Conservation (phyloP, 805 yeast genomes). For the Kazachstania kunashirensis region DNA sequence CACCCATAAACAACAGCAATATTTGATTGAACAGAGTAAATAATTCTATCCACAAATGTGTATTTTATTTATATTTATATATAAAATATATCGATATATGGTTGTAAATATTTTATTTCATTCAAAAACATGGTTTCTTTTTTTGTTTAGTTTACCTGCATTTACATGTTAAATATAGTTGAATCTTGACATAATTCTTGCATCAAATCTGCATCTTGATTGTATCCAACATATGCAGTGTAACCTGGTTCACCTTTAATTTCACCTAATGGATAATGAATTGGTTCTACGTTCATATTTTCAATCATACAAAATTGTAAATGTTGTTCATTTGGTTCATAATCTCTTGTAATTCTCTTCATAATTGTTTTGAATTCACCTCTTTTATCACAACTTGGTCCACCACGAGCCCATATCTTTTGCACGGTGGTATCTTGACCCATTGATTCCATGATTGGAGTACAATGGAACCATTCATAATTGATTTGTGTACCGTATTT, state of each 20-base stretch:
- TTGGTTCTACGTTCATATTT: slow-evolving; percentile 17
- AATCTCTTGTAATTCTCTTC: slow-evolving; percentile 32
- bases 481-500: slow-evolving; percentile 33
- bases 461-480: slow-evolving; percentile 40
- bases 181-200: slow-evolving; percentile 21
- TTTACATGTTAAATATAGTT: slow-evolving; percentile 22
- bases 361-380: slow-evolving; percentile 34
- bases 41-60: too few relatives aligned
- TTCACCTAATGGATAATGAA: slow-evolving; percentile 28
- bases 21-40: too few relatives aligned
- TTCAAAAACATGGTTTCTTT: too few relatives aligned
- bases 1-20: background rate
- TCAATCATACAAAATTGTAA: slow-evolving; percentile 33
- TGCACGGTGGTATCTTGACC: slow-evolving; percentile 22
- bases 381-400: slow-evolving; percentile 37
- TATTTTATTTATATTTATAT: too few relatives aligned
- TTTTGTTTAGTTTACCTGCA: background rate
- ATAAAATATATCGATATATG: too few relatives aligned
- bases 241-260: slow-evolving; percentile 31
- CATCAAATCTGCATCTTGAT: slow-evolving; percentile 17
- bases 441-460: slow-evolving; percentile 23
- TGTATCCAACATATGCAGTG: slow-evolving; percentile 27
- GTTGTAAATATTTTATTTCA: too few relatives aligned
- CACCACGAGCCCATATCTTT: slow-evolving; percentile 32
- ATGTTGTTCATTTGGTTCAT: slow-evolving; percentile 31